phyloP scores from a whole-genome alignment of 345 rosid genomes.

The Eutrema japonicum region DNA sequence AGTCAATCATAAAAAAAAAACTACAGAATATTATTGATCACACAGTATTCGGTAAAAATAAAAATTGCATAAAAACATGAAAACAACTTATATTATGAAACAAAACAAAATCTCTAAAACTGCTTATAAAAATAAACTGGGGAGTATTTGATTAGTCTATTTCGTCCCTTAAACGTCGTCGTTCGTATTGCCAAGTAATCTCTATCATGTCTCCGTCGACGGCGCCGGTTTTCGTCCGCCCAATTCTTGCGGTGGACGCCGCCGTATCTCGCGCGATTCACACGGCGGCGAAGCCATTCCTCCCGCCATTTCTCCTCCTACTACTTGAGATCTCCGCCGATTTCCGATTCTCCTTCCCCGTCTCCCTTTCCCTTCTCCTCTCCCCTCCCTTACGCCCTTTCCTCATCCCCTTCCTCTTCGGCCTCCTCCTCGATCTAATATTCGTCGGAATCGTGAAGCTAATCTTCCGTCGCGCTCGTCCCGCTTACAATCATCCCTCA shows the following conservation, averaged over 20 bases:
- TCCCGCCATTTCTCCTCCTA: conserved; percentile 59
- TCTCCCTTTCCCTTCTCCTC: conserved; percentile 64
- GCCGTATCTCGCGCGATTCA: conserved; percentile 59
- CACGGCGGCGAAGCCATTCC: conserved; percentile 49
- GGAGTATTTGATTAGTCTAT: too few relatives aligned
- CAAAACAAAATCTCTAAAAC: too few relatives aligned
- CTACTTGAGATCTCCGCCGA: conserved; percentile 81
- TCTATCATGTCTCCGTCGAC: conserved; percentile 38
- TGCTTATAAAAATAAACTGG: too few relatives aligned
- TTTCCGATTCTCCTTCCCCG: conserved; percentile 80
- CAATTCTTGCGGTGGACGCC: conserved; percentile 53
- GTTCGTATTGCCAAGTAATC: background rate
- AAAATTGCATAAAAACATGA: too few relatives aligned
- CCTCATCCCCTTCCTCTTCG: conserved; percentile 65
- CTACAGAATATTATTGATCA: too few relatives aligned
- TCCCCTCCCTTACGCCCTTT: conserved; percentile 55
- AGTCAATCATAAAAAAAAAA: too few relatives aligned
- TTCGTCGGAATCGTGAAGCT: conserved; percentile 69
- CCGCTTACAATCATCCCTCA: conserved; percentile 70
- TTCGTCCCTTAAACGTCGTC: background rate
- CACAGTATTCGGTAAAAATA: too few relatives aligned
- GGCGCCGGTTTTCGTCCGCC: conserved; percentile 38
- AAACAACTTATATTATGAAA: too few relatives aligned
- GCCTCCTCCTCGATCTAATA: conserved; percentile 81
- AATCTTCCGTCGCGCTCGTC: conserved; percentile 84